Evolutionary conservation across 2,329 filamentous ascomycete species (phyloP), one percentile per base, ranked within the genome.

Genomic region (Fusarium incarnatum): DNA sequence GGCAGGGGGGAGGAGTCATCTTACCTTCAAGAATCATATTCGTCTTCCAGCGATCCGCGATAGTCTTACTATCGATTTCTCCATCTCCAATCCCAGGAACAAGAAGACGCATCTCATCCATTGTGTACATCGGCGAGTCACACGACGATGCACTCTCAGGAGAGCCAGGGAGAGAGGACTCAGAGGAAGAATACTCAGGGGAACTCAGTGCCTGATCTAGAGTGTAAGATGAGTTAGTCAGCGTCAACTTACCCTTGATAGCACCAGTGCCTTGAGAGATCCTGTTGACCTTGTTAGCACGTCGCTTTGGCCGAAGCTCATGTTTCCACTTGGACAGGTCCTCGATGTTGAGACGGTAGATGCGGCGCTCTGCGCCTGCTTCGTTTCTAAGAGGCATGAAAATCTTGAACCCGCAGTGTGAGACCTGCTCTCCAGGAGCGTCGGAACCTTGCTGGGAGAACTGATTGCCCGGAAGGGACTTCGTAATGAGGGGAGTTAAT

Each of bases 1-100:
- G 66, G 15, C 55, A 9, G n/a, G 56, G 53, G 20, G 56, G 22
- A 30, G 61, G 56, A 28, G 8, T 42, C 25, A 58, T 37, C 61
- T 61, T 67, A 56, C 67, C 56, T 25, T 70, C 49, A 13, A 70
- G 62, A 13, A 70, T 59, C 37, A 30, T 27, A 16, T 47, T 32
- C 12, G 66, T 46, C 18, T 32, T 56, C 12, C 48, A 18, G n/a
- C 67, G 61, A 13, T 70, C 53, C n/a, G 34, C 16, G 8, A 60
- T n/a, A 30, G 13, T 45, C 16, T 49, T n/a, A 11, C 18, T 13
- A 13, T 63, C 37, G 15, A 55, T 20, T 1, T 27, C 41, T 2
- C 34, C 34, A 15, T 15, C 20, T 9, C 32, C 40, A 15, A 48
- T 12, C 10, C 49, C 41, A 4, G 44, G 53, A 18, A 48, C 48